A percentile compares a stretch with the other conserved stretches of the same genome.
Evolutionary conservation across 2,329 filamentous ascomycete genomes (phyloP).

Genomic region (Fusarium heterosporum): DNA sequence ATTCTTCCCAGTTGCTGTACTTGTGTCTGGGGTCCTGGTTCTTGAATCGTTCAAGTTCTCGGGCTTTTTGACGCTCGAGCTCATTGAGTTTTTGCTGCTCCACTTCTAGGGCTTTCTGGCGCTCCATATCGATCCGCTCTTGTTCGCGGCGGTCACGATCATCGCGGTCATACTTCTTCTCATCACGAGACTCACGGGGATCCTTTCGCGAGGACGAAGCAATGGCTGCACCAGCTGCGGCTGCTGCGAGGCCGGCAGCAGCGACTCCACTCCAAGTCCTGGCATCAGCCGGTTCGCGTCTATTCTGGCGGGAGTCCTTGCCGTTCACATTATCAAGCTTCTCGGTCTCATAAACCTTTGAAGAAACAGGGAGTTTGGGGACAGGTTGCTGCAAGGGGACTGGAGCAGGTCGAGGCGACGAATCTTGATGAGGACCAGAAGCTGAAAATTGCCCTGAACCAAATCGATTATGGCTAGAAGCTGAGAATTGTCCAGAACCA

Average conservation of each 20-base stretch:
- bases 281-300: conserved; percentile 53
- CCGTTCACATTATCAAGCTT: conserved; percentile 55
- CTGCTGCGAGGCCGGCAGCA: conserved; percentile 61
- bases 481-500: conserved; percentile 61
- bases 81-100: conserved; percentile 37
- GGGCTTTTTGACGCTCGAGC: conserved; percentile 37
- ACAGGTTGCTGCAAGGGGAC: conserved; percentile 87
- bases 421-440: conserved; percentile 56
- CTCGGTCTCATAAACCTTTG: conserved; percentile 71
- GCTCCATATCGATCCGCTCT: conserved; percentile 39
- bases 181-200: conserved; percentile 26
- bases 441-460: conserved; percentile 67
- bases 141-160: conserved; percentile 29
- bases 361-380: conserved; percentile 78
- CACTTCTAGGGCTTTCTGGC: conserved; percentile 31
- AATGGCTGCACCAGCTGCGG: conserved; percentile 57
- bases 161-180: conserved; percentile 39
- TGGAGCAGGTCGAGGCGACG: conserved; percentile 64
- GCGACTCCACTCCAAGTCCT: conserved; percentile 58
- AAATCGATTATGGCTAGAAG: conserved; percentile 69
- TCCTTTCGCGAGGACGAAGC: conserved; percentile 45
- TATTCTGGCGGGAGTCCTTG: conserved; percentile 50
- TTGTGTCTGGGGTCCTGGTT: conserved; percentile 10
- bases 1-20: conserved; percentile 18
- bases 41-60: conserved; percentile 23